Evolutionary conservation across 139 green algal species (phyloP), one percentile per base, ranked within the genome.

Genomic region (Chlorella sp.): DNA sequence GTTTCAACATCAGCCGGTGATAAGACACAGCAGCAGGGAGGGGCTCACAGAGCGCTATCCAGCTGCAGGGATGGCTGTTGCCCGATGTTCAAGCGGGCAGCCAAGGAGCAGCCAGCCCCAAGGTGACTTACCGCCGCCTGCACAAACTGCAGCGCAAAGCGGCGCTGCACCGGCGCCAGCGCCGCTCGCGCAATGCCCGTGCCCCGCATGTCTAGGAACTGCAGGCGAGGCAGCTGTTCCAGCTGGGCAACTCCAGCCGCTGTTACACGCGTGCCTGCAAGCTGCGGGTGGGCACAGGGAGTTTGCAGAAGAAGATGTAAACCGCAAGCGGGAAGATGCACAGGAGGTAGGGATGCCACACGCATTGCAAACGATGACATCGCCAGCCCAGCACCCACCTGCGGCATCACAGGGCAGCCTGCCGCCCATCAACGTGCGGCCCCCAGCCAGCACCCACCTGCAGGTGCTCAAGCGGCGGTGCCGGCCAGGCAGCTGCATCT

Each of bases 111-210:
- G 13, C n/a, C 25, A 16, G 65, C 65, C 21, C 30, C n/a, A 4
- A 1, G 18, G 15, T 51, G 44, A 6, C 69, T 75, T 38, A 75
- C 76, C 25, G 76, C 76, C 0, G 75, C 76, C 57, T 82, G 76
- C 60, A 82, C 76, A 39, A 47, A 60, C 36, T 82, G 57, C 30
- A 82, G 76, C 4, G 57, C 76, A 26, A 73, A 82, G 60, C 76
- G 76, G 36, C 76, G 56, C 57, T 82, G 76, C 36, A 82, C 60
- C 18, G 76, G 76, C 1, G 32, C 76, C 76, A 82, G 38, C 57
- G 60, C 36, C 6, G 57, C 38, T 18, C 60, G 36, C 4, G 30
- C 23, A 1, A 71, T 57, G 36, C 76, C 76, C 3, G 76, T 82
- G 76, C 25, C 7, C 0, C 76, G 76, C 28, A 68, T 20, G 39